phyloP scores from a whole-genome alignment of 371 early-diverging fungal species.

The Caulochytrium protostelioides region DNA sequence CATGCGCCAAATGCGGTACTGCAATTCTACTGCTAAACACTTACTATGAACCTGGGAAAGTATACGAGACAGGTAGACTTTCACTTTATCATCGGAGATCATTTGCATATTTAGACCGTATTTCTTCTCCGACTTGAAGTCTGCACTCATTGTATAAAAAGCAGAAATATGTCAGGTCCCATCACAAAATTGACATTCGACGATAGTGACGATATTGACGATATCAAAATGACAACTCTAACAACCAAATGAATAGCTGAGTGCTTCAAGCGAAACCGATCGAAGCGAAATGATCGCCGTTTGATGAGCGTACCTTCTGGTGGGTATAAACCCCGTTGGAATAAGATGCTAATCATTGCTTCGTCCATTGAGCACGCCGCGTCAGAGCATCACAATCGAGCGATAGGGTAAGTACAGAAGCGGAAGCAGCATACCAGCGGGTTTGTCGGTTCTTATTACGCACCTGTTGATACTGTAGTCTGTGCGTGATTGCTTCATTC shows the following conservation, averaged over 20 bases:
- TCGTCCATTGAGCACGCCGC: too few species aligned
- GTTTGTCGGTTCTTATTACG: neutral
- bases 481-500: constrained; percentile 3
- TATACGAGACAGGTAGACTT: constrained; percentile 47
- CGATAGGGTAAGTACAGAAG: neutral
- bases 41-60: constrained; percentile 50
- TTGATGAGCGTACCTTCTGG: constrained; percentile 23
- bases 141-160: constrained; percentile 6
- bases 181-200: neutral
- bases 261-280: neutral
- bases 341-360: constrained; percentile 50
- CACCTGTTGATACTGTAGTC: constrained; percentile 64
- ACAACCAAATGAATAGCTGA: neutral
- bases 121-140: constrained; percentile 53
- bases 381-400: neutral
- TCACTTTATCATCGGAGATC: constrained; percentile 44
- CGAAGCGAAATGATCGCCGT: neutral
- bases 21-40: too few species aligned
- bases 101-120: constrained; percentile 60
- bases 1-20: too few species aligned
- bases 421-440: neutral
- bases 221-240: too few species aligned
- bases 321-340: constrained; percentile 72
- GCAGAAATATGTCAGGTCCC: neutral
- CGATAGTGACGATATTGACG: too few species aligned